Base-by-base conservation (phyloP, 2,329 filamentous ascomycete species). In the Sclerotinia borealis region DNA sequence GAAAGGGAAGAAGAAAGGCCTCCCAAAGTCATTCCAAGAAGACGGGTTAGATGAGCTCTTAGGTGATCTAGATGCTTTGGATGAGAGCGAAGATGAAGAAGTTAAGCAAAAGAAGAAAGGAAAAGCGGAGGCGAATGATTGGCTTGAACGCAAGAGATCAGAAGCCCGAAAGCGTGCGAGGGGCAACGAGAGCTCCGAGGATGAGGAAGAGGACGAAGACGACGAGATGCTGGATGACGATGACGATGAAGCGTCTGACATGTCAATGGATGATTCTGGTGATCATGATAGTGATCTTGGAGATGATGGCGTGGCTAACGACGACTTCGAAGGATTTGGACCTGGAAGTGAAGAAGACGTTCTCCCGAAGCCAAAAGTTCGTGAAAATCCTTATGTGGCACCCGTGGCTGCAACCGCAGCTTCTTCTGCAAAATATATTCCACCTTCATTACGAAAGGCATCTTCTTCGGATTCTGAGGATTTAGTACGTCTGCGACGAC, bases 341-440 rank as follows among this genome's bases (percentile, higher is more conserved):
- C 80, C 79, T 59, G 76, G 75, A 10, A 74, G 75, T 1, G 75
- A 75, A 6, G 69, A 66, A 4, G 68, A 70, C 36, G 67, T 72
- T 17, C 74, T 74, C 43, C 81, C 79, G 37, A 68, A 74, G n/a
- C 67, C 66, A 66, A 81, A 79, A 65, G 76, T 81, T 63, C 83
- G 86, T 65, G 93, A 98, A 75, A 97, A 98, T 69, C 93, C 93
- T 5, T 98, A 96, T 69, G 80, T 93, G 58, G 89, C 93, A 3
- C 93, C 93, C 5, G 75, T 78, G 2, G 76, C 76, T 1, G 78
- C 78, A 25, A 72, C 74, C 19, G 75, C 78, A 47, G 73, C 79
- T 22, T 79, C 81, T 36, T 74, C 80, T n/a, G 81, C 81, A 7
- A 96, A 96, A 83, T 99, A 99, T 71, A 83, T 97, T 3, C 93